These are phyloP conservation scores for Solanum piurae DNA, from an alignment of 257 asterid species.

Conservation along the genomic window DNA sequence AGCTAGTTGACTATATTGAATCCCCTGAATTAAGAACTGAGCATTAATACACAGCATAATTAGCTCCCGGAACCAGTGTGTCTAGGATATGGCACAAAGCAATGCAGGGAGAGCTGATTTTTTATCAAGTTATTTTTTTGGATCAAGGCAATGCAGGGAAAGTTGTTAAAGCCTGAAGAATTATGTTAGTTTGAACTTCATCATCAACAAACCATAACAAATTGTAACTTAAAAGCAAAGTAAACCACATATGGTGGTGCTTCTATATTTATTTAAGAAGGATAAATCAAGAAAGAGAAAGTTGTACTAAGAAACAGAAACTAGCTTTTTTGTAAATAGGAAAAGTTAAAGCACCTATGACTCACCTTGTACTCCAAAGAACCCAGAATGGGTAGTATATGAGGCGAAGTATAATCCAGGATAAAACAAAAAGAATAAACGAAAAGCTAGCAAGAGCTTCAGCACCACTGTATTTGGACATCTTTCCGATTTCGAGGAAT, in stretches of 20 bases:
- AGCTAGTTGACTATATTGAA: background rate
- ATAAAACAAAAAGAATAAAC: conserved; percentile 55
- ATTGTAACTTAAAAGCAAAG: background rate
- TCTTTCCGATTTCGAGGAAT: conserved; percentile 80
- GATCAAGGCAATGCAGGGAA: background rate
- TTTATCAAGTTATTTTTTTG: background rate
- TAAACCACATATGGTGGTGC: background rate
- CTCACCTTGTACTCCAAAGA: conserved; percentile 88
- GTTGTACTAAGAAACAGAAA: background rate
- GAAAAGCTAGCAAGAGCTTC: conserved; percentile 74
- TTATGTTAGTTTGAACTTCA: background rate
- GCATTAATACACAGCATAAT: background rate
- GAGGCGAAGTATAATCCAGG: conserved; percentile 74
- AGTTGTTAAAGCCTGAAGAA: background rate
- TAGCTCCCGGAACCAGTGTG: background rate
- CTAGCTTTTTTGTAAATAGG: background rate
- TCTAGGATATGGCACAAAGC: background rate
- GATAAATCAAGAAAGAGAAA: background rate
- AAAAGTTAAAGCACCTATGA: background rate
- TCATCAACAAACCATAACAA: background rate
- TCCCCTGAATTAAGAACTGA: background rate
- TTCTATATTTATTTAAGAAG: background rate
- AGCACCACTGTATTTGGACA: conserved; percentile 90
- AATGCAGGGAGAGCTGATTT: background rate
- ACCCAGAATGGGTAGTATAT: conserved; percentile 81